phyloP scores from a whole-genome alignment of 169 alveolate species.

The Cyclospora cayetanensis region DNA sequence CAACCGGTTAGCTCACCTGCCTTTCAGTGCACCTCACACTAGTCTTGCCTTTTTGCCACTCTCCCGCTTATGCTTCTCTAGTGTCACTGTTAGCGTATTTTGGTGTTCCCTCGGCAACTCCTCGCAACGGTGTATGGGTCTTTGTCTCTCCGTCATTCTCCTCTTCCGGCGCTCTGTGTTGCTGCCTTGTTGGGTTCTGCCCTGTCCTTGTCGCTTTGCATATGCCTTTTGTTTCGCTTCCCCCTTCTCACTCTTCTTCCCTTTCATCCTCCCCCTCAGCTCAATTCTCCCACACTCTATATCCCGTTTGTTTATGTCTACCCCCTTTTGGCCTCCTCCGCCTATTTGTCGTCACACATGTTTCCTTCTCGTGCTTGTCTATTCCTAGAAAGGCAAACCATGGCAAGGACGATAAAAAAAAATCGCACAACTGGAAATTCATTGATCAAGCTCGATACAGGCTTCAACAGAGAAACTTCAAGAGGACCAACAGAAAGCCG shows the following conservation, averaged over 20 bases:
- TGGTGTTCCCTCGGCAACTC: too few relatives aligned
- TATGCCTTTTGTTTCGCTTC: neutral
- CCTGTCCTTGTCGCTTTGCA: too few relatives aligned
- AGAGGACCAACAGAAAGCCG: neutral
- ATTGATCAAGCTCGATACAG: conserved; percentile 14
- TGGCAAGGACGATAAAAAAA: neutral
- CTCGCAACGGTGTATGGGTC: too few relatives aligned
- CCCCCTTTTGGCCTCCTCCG: too few relatives aligned
- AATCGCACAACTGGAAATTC: neutral
- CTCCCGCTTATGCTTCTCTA: too few relatives aligned
- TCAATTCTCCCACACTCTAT: neutral
- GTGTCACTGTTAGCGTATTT: too few relatives aligned
- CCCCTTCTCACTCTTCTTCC: neutral
- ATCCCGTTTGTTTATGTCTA: neutral
- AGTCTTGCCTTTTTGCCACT: too few relatives aligned
- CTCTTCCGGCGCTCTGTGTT: too few relatives aligned
- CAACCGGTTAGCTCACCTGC: neutral
- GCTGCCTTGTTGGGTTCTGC: too few relatives aligned
- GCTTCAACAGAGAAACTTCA: conserved; percentile 35
- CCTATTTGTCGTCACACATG: neutral
- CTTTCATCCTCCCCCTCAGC: neutral
- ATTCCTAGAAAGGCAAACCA: neutral
- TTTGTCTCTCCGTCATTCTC: too few relatives aligned
- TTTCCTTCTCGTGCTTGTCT: neutral
- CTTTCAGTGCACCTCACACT: conserved; percentile 16